Base-by-base conservation (phyloP, 352 stramenopile genomes). In the Globisporangium nagaii region DNA sequence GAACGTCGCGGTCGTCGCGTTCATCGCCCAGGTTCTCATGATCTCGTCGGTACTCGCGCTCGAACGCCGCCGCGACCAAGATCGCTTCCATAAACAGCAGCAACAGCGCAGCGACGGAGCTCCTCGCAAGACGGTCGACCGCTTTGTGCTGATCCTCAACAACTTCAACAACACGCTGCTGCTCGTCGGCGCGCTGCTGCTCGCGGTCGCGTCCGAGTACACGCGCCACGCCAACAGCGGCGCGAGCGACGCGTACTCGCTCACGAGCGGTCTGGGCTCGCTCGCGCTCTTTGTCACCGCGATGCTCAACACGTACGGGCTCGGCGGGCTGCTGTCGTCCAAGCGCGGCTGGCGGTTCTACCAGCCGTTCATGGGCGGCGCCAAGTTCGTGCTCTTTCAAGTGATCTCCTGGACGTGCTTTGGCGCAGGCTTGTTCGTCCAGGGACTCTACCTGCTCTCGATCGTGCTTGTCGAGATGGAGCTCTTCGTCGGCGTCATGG, bases 131-230 rank as follows among this genome's bases (percentile, higher is more conserved):
- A 19, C 13, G n/a, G n/a, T n/a, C 13, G 74, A 75, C 37, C 79
- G 74, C 11, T 71, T 83, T 52, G 74, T 86, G 37, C 68, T 91
- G 43, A 73, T 88, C 46, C 60, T 89, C 36, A 87, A 94, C 70
- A 91, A 92, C 70, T 91, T 85, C 55, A 90, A 87, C 65, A 91
- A 94, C 64, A 87, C 90, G 75, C 56, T 92, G 54, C 62, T 90
- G 40, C 61, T 90, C 39, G 74, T 90, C 5, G 79, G 81, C 19
- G 84, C 81, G 11, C 62, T 84, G 24, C 24, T 88, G 25, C 54
- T 94, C 8, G 81, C 81, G 1, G 28, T 80, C 34, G 67, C 66
- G 20, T 88, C 79, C 27, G 81, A 92, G 54, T 71, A 73, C 57
- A 69, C 66, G n/a, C 73, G 70, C n/a, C 49, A 73, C 61, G 43